phyloP scores from a whole-genome alignment of 225 moss, liverwort and hornwort species.

The Antitrichia curtipendula region DNA sequence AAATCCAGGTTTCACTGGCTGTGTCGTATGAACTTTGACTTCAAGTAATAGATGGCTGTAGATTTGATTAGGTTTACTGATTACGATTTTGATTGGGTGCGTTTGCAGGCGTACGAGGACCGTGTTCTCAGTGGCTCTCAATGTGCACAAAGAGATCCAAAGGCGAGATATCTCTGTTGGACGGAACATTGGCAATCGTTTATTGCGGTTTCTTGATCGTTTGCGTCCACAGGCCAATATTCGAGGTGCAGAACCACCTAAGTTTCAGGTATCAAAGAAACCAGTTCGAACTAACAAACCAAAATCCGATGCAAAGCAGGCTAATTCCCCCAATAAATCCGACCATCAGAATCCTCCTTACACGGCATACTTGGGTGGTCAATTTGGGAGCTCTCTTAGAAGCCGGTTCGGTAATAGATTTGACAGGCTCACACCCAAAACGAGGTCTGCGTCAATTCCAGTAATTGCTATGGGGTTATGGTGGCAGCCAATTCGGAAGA shows the following conservation, averaged over 20 bases:
- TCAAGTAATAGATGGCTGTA: not conserved
- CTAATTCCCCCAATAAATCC: constrained; percentile 5
- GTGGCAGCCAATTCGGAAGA: constrained; percentile 55
- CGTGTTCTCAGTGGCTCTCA: constrained; percentile 66
- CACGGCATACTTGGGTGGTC: constrained; percentile 27
- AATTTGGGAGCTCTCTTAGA: constrained; percentile 32
- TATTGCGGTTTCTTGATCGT: constrained; percentile 73
- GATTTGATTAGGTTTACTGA: not conserved
- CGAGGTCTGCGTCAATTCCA: constrained; percentile 27
- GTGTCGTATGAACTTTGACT: not conserved
- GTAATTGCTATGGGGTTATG: constrained; percentile 55
- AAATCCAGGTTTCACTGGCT: not conserved
- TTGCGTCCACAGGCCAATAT: constrained; percentile 97
- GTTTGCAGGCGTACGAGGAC: constrained; percentile 58
- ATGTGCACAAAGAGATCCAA: constrained; percentile 90
- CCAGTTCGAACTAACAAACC: not conserved
- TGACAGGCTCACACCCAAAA: constrained; percentile 30
- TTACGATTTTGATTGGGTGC: not conserved
- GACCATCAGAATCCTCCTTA: constrained; percentile 38
- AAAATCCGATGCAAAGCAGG: constrained; percentile 22
- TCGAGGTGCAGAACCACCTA: constrained; percentile 31
- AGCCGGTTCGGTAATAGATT: constrained; percentile 25
- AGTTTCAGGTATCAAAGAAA: constrained; percentile 7
- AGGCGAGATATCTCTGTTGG: constrained; percentile 83
- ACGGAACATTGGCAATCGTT: constrained; percentile 66